Evolutionary conservation across 192 early-diverging fungal species (phyloP), one percentile per base, ranked within the genome.

Genomic region (Backusella westeae): DNA sequence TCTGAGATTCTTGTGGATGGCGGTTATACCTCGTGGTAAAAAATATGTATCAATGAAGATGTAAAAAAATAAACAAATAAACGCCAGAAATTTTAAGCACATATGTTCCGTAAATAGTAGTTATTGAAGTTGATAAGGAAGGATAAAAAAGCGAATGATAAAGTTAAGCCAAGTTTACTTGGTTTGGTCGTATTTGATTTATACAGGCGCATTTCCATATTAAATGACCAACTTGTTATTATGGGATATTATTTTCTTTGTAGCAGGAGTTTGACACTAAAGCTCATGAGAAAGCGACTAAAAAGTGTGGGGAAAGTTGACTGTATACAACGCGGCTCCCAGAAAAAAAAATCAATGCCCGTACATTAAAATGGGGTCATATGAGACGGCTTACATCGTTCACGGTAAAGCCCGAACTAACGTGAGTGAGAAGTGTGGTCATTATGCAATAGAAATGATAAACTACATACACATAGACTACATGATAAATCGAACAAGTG

Each of bases 1-100:
- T 56, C 76, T 17, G 80, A 81, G n/a, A 67, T 81, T 36, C 32
- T 81, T 15, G 80, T 81, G 35, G 80, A 81, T 49, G 80, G 80
- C 44, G 80, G 80, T 1, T 81, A 81, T 26, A 77, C 77, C 74
- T n/a, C 46, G 7, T 72, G n/a, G 36, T 69, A 63, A 29, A 53
- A 63, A 23, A 26, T 23, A 26, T 14, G 26, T 63, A 63, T 29
- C 19, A 26, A 21, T 56, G n/a, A 56, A 53, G 7, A 9, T 23
- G n/a, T 23, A 23, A 56, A 10, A 56, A 10, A 56, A 56, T 23
- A 56, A 23, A 56, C 21, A 26, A 56, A 23, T 56, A 56, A 56
- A 56, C 53, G 1, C 1, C 21, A 23, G n/a, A 56, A 23, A 23
- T 10, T 17, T 14, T 15, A 44, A 44, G 14, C 42, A 44, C 42